Evolutionary conservation across 2,329 filamentous ascomycete genomes (phyloP).

Genomic region (Pyricularia sp.): DNA sequence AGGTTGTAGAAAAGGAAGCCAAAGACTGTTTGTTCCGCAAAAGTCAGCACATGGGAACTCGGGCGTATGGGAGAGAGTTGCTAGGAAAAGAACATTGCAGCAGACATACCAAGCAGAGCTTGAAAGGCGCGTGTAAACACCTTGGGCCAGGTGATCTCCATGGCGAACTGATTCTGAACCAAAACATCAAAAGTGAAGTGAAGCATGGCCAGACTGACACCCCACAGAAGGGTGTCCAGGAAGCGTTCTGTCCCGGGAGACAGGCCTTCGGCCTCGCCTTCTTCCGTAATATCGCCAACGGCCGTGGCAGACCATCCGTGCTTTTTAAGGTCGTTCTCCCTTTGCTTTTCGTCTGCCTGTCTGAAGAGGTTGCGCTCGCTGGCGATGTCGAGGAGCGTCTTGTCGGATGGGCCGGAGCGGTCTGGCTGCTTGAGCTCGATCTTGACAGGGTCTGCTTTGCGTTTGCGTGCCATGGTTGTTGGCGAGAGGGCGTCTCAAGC

Average conservation of each 20-base stretch:
- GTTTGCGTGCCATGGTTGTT: conserved; percentile 35
- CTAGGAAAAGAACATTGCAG: neutral
- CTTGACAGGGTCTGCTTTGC: conserved; percentile 35
- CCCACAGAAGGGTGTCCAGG: conserved; percentile 49
- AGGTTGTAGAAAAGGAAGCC: conserved; percentile 45
- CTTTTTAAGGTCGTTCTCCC: conserved; percentile 4
- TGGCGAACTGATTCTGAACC: conserved; percentile 70
- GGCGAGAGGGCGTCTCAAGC: neutral
- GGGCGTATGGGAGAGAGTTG: neutral
- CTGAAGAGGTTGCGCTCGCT: conserved; percentile 51
- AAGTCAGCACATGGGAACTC: too few species aligned
- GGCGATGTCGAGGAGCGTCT: conserved; percentile 67
- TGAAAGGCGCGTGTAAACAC: conserved; percentile 43
- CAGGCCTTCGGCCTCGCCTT: conserved; percentile 20
- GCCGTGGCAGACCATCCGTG: conserved; percentile 4
- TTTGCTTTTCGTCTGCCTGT: conserved; percentile 31
- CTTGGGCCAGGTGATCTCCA: conserved; percentile 49
- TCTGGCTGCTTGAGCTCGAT: conserved; percentile 63
- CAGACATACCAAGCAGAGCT: conserved; percentile 40
- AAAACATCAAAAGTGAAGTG: conserved; percentile 74
- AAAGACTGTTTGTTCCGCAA: conserved; percentile 33
- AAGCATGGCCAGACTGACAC: conserved; percentile 55
- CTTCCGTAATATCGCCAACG: conserved; percentile 14
- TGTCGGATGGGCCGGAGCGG: conserved; percentile 47
- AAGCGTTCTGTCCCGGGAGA: conserved; percentile 39